Evolutionary conservation across 768 basidiomycete genomes (phyloP).

Genomic region (Candolleomyces aberdarensis): DNA sequence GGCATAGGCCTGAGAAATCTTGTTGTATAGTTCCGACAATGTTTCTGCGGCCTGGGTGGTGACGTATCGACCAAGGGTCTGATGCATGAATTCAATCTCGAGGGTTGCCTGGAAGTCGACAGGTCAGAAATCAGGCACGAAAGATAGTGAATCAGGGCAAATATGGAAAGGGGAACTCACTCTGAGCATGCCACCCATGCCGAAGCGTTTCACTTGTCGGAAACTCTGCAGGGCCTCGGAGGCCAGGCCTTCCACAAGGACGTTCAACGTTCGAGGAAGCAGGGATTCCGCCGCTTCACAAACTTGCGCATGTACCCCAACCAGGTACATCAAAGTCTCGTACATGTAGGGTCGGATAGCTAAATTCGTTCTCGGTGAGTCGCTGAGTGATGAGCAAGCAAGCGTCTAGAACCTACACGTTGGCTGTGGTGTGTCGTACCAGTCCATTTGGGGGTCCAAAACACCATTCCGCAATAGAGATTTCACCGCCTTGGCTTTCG

Average conservation of each 20-base stretch:
- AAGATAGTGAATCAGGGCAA: not conserved
- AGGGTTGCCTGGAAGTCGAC: constrained; percentile 75
- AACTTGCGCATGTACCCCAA: constrained; percentile 90
- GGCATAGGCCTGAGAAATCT: constrained; percentile 90
- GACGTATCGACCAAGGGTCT: constrained; percentile 88
- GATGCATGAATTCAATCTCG: constrained; percentile 99
- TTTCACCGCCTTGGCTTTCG: constrained; percentile 69
- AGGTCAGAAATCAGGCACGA: constrained; percentile 3
- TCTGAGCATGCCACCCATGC: constrained; percentile 98
- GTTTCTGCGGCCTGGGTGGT: constrained; percentile 76
- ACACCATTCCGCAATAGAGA: constrained; percentile 76
- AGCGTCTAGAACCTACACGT: constrained; percentile 52
- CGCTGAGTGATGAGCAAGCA: not conserved
- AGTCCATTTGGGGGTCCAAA: constrained; percentile 78
- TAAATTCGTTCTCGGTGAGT: constrained; percentile 16
- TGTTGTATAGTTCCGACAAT: constrained; percentile 89
- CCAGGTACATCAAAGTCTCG: constrained; percentile 82
- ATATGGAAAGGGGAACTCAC: constrained; percentile 45
- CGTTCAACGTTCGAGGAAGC: constrained; percentile 76
- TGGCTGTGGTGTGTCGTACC: constrained; percentile 92
- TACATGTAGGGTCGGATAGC: constrained; percentile 97
- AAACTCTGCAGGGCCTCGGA: constrained; percentile 83
- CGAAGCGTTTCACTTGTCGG: constrained; percentile 85
- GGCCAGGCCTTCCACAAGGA: constrained; percentile 80
- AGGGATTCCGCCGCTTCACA: constrained; percentile 75